A percentile compares a stretch with the other conserved stretches of the same genome.
Conservation (phyloP, 768 basidiomycete species). For the Megacollybia marginata region DNA sequence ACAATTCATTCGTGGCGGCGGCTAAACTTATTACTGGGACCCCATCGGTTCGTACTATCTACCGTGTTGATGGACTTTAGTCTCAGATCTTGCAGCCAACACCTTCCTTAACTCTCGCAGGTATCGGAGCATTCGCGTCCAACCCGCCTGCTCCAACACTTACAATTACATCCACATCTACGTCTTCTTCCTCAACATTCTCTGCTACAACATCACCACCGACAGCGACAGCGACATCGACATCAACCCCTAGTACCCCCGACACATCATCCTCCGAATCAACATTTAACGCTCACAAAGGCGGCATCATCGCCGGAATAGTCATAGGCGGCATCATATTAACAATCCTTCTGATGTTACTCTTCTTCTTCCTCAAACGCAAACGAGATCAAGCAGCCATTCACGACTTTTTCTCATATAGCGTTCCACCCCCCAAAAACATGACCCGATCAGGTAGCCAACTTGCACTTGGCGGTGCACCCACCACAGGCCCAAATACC, state of each 20-base stretch:
- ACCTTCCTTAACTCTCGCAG: slow-evolving; percentile 4
- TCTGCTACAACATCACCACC: background rate
- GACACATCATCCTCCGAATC: background rate
- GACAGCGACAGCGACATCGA: background rate
- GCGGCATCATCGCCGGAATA: slow-evolving; percentile 6
- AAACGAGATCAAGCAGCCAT: background rate
- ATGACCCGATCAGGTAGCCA: background rate
- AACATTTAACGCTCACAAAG: background rate
- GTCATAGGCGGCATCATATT: slow-evolving; percentile 6
- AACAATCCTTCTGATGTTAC: slow-evolving; percentile 2
- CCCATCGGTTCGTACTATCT: background rate
- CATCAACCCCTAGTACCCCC: background rate
- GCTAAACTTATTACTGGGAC: slow-evolving; percentile 3
- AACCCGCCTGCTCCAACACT: slow-evolving; percentile 1
- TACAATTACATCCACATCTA: background rate
- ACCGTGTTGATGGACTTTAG: background rate
- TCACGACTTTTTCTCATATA: slow-evolving; percentile 1
- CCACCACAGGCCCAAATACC: too few species aligned
- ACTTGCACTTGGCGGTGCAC: too few species aligned
- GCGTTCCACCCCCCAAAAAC: background rate
- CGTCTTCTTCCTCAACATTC: slow-evolving; percentile 1
- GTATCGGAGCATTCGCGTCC: slow-evolving; percentile 4
- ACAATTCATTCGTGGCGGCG: slow-evolving; percentile 1
- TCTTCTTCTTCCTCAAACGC: slow-evolving; percentile 2
- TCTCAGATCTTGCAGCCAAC: background rate